Percentiles rank a stretch among this genome's conserved stretches.
Conservation (phyloP, 78 protist genomes). For the Pigoraptor vietnamica region DNA sequence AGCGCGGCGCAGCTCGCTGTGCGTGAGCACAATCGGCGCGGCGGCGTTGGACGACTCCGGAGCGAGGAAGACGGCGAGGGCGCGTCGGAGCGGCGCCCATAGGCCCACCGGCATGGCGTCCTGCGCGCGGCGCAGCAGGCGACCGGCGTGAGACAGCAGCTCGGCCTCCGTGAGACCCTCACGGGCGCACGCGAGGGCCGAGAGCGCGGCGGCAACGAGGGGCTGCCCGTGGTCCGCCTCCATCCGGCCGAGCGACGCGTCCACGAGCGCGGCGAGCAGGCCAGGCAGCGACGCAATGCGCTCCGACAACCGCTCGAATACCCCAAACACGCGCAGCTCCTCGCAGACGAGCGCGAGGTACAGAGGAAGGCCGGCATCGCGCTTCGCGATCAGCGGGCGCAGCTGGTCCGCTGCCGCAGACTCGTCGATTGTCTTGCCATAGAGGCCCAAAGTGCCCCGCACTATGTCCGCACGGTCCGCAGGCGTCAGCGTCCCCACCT, state of each 20-base stretch:
- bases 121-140: background rate
- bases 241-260: background rate
- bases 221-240: slow-evolving; percentile 18
- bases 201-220: slow-evolving; percentile 16
- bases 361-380: slow-evolving; percentile 10
- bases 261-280: background rate
- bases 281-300: background rate
- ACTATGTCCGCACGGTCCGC: slow-evolving; percentile 27
- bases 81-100: background rate
- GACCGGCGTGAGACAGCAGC: background rate
- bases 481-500: slow-evolving; percentile 25
- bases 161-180: slow-evolving; percentile 39
- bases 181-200: slow-evolving; percentile 41
- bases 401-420: slow-evolving; percentile 38
- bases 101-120: background rate
- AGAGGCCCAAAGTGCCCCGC: slow-evolving; percentile 19
- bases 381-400: background rate
- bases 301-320: background rate
- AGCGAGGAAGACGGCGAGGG: background rate
- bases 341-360: slow-evolving; percentile 1
- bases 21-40: background rate
- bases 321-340: background rate
- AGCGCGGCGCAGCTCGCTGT: background rate
- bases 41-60: background rate
- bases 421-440: slow-evolving; percentile 65